phyloP scores from a whole-genome alignment of 306 rosid genomes.

The Acacia crassicarpa region DNA sequence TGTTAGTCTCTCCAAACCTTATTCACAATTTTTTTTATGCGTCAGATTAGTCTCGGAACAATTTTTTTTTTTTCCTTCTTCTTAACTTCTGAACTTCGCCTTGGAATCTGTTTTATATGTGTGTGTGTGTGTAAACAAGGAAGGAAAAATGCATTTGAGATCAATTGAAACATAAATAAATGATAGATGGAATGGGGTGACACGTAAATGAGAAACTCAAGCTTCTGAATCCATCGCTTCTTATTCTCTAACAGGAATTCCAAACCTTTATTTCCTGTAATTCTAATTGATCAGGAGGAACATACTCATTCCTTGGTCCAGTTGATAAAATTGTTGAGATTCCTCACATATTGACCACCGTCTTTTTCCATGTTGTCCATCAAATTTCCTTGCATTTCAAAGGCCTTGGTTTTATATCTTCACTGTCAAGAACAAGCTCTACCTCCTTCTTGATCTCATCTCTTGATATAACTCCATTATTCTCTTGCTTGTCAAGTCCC shows the following conservation, averaged over 20 bases:
- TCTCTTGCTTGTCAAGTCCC: constrained; percentile 8
- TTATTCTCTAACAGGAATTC: background rate
- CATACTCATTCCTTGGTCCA: background rate
- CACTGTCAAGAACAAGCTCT: constrained; percentile 24
- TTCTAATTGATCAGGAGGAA: background rate
- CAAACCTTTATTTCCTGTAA: background rate
- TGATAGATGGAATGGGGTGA: background rate
- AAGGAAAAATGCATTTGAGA: too few species aligned
- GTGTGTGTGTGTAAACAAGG: too few species aligned
- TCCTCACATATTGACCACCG: background rate
- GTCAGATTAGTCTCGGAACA: too few species aligned
- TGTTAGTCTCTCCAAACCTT: too few species aligned
- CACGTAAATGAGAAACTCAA: background rate
- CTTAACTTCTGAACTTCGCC: too few species aligned
- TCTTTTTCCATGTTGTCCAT: background rate
- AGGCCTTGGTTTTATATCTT: constrained; percentile 17
- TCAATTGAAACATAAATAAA: background rate
- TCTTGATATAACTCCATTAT: background rate
- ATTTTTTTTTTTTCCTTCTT: too few species aligned
- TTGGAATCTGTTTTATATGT: too few species aligned
- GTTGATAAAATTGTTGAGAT: background rate
- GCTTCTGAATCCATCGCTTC: background rate
- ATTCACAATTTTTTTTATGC: too few species aligned
- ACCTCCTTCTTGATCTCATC: constrained; percentile 31
- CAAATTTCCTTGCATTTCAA: background rate